Base-by-base conservation (phyloP, 345 rosid species). In the Toxicodendron radicans region DNA sequence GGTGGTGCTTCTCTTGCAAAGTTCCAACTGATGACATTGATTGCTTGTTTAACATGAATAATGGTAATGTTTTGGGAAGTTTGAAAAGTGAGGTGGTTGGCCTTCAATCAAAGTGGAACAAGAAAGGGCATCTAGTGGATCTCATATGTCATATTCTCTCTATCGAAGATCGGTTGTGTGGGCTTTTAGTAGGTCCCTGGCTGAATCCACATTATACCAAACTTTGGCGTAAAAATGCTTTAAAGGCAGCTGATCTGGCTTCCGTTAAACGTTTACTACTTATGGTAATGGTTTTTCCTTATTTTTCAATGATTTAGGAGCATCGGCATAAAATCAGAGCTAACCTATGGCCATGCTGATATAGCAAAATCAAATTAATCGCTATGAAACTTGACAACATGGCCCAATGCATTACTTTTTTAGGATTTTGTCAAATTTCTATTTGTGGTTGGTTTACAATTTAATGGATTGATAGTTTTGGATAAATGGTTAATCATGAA, bases 131-230 rank as follows among this genome's bases (percentile, higher is more conserved):
- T 84, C 85, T 90, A 64, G 66, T 75, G 54, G 83, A 87, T 81
- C 72, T 90, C 61, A 78, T 85, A 43, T 64, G 84, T 70, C 85
- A 88, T 72, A 85, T 93, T 63, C 79, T 93, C 65, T 85, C 80
- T 56, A 78, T 91, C 53, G 99, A 93, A 85, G 83, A 82, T 70
- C 91, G 91, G 57, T 76, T 95, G 85, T 92, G 46, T 74, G 99
- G 99, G 72, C 94, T 95, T 70, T 76, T 95, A 58, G 74, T 78
- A 54, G 99, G 99, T 81, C 97, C 99, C 76, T 95, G 97, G 99
- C 75, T 87, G 80, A 87, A 87, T 86, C 90, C 88, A 33, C 87
- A 86, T 17, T 83, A 90, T 81, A 76, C 84, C 73, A 82, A 73
- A 76, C 76, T 81, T 38, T 95, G 98, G 97, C 92, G 80, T 72